Evolutionary conservation across 2,329 filamentous ascomycete species (phyloP), one percentile per base, ranked within the genome.

Genomic region (Sclerotinia subarctica): DNA sequence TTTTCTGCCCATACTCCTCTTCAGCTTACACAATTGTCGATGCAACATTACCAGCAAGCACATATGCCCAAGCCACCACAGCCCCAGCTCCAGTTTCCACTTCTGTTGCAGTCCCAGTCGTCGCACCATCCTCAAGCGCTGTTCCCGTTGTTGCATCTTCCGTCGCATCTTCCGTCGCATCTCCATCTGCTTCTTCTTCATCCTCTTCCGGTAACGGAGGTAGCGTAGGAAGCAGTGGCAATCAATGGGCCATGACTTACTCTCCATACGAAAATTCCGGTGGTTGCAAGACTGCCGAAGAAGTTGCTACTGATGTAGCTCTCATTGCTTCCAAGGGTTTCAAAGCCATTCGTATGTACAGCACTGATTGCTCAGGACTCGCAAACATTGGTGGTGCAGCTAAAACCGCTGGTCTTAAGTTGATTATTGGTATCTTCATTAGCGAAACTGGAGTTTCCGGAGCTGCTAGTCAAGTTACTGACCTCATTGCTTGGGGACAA

Each of bases 351-450:
- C 94, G 94, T 79, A 84, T 95, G 78, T 98, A 98, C 88, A 92
- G 90, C 72, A 94, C 93, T 74, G 94, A 97, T 86, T 98, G 94
- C 85, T 84, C 86, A 80, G 90, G 90, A 67, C 90, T 96, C 70
- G 81, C 88, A 78, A 89, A 86, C 80, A 89, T 97, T 69, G 92
- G 92, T 72, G 80, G 81, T 54, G 91, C 92, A 69, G 88, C 85
- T 81, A 80, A 85, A 76, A 79, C 85, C 74, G 78, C 89, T 79
- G 89, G 90, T 70, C 77, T 97, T 70, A 89, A 90, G 79, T 82
- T 97, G 80, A 94, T 97, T 79, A 81, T 96, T 70, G 94, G 94
- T 79, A 85, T 98, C 82, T 97, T 90, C 84, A 90, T 97, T 79
- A 88, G 90, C 80, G 82, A 80, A 72, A 82, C 88, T 77, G 77